Evolutionary conservation across 495 filamentous ascomycete genomes (phyloP).

Genomic region (Pseudevernia furfuracea): DNA sequence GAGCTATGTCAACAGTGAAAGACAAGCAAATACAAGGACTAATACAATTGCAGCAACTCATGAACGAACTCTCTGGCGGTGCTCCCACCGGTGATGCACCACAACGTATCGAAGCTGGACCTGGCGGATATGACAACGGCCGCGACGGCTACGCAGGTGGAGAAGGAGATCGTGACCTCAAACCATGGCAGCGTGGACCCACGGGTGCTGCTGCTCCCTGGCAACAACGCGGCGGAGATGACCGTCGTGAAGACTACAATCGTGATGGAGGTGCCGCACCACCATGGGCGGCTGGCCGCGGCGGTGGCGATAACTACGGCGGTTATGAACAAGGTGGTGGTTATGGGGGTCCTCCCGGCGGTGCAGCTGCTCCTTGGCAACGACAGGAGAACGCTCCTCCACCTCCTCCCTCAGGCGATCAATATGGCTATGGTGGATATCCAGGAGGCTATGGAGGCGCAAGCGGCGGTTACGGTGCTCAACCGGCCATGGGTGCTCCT

Average conservation of each 20-base stretch:
- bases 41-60: conserved; percentile 64
- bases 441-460: conserved; percentile 27
- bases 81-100: conserved; percentile 56
- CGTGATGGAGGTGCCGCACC: conserved; percentile 40
- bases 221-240: conserved; percentile 50
- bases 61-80: conserved; percentile 89
- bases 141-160: conserved; percentile 31
- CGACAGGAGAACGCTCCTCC: conserved; percentile 49
- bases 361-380: conserved; percentile 63
- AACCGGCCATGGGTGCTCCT: conserved; percentile 54
- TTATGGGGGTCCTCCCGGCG: conserved; percentile 34
- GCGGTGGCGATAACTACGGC: conserved; percentile 47
- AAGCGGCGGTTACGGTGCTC: conserved; percentile 27
- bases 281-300: conserved; percentile 51
- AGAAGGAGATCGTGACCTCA: conserved; percentile 52
- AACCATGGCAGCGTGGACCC: conserved; percentile 89
- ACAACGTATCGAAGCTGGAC: conserved; percentile 81
- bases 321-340: conserved; percentile 39
- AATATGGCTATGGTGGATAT: conserved; percentile 45
- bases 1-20: too few species aligned
- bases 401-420: conserved; percentile 36
- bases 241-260: conserved; percentile 46
- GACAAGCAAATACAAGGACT: background rate
- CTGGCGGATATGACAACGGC: conserved; percentile 49
- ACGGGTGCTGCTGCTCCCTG: conserved; percentile 80